Evolutionary conservation across 148 eudicot species (phyloP).

Genomic region (Rhododendron vialii): DNA sequence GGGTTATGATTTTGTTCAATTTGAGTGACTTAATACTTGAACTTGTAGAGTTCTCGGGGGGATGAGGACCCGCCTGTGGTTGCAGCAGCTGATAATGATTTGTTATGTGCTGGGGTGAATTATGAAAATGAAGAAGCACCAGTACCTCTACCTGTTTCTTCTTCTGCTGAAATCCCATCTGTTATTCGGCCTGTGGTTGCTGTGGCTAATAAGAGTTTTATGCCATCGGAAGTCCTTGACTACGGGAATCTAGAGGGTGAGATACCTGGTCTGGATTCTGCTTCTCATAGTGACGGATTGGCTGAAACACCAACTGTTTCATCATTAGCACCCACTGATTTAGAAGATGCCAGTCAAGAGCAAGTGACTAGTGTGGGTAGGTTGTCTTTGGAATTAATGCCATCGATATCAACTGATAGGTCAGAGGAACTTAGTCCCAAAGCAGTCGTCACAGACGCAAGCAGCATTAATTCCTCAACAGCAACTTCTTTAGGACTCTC

Average conservation of each 20-base stretch:
- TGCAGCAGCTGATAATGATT: constrained; percentile 27
- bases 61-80: constrained; percentile 34
- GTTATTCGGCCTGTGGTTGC: constrained; percentile 5
- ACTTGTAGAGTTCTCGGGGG: constrained; percentile 34
- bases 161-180: constrained; percentile 27
- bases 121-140: constrained; percentile 23
- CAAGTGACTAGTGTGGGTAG: constrained; percentile 37
- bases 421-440: constrained; percentile 93
- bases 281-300: constrained; percentile 39
- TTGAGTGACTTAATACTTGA: constrained; percentile 16
- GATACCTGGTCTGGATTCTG: constrained; percentile 80
- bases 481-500: constrained; percentile 55
- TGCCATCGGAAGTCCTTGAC: constrained; percentile 46
- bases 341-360: constrained; percentile 58
- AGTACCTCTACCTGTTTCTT: constrained; percentile 31
- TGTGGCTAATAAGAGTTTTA: constrained; percentile 16
- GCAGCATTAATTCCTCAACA: constrained; percentile 52
- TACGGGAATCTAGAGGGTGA: constrained; percentile 40
- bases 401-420: constrained; percentile 74
- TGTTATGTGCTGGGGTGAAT: constrained; percentile 20
- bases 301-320: constrained; percentile 33
- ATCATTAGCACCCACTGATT: constrained; percentile 39
- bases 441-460: constrained; percentile 48
- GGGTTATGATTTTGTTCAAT: not conserved
- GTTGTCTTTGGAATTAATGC: constrained; percentile 42